phyloP scores from a whole-genome alignment of 129 eudicot species.

The Lonicera japonica region DNA sequence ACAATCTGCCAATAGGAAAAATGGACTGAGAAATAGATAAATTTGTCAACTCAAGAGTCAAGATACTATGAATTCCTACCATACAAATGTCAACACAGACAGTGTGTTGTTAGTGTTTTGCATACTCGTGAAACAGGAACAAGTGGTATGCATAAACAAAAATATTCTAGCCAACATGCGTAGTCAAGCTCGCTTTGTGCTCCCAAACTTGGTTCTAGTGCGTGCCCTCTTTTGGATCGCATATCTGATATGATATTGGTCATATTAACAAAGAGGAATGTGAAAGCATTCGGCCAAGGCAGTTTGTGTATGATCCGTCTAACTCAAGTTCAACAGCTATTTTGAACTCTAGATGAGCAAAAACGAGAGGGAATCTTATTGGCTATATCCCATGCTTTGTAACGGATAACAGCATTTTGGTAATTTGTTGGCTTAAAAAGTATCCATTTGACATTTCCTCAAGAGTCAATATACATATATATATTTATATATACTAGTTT shows the following conservation, averaged over 20 bases:
- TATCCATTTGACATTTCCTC: constrained; percentile 33
- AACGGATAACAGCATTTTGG: constrained; percentile 48
- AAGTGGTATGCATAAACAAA: constrained; percentile 19
- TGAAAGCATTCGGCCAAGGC: constrained; percentile 63
- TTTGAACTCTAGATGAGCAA: constrained; percentile 83
- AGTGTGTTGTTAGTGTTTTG: constrained; percentile 48
- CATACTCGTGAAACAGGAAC: constrained; percentile 63
- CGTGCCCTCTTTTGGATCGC: constrained; percentile 48
- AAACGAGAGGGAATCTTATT: constrained; percentile 49
- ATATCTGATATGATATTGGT: constrained; percentile 39
- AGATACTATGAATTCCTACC: constrained; percentile 64
- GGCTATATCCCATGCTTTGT: constrained; percentile 41
- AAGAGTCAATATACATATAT: too few species aligned
- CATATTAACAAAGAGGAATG: constrained; percentile 26
- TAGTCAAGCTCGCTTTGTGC: constrained; percentile 69
- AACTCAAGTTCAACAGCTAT: constrained; percentile 61
- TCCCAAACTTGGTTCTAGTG: constrained; percentile 61
- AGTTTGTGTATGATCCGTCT: constrained; percentile 79
- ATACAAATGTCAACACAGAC: constrained; percentile 44
- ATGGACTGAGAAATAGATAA: constrained; percentile 43
- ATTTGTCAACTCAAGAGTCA: constrained; percentile 42
- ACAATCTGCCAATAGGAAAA: constrained; percentile 38
- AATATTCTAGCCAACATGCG: constrained; percentile 27
- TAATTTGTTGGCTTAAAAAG: constrained; percentile 90
- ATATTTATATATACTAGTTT: too few species aligned